A percentile compares a stretch with the other conserved stretches of the same genome.
Evolutionary conservation across 352 stramenopile species (phyloP).

Genomic region (Thraustotheca clavata): DNA sequence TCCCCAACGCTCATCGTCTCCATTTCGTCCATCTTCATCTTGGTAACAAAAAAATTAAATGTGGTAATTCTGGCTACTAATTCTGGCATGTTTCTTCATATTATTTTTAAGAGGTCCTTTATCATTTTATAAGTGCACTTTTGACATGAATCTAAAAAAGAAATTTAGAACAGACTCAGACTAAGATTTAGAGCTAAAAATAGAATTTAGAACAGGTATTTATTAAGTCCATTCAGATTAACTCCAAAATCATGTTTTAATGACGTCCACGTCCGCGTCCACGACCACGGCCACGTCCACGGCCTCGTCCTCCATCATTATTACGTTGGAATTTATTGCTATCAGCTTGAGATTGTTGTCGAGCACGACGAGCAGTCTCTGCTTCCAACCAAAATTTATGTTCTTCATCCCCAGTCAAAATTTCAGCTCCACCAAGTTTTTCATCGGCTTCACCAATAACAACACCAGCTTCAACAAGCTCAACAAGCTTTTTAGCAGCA

Average conservation of each 20-base stretch:
- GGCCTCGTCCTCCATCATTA: conserved; percentile 18
- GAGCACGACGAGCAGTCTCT: conserved; percentile 53
- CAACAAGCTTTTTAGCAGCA: conserved; percentile 54
- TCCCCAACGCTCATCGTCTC: conserved; percentile 15
- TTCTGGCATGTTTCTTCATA: neutral
- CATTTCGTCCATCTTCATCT: neutral
- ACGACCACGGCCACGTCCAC: conserved; percentile 35
- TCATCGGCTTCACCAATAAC: conserved; percentile 63
- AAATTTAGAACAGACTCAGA: too few species aligned
- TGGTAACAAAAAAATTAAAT: neutral
- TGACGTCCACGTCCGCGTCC: conserved; percentile 30
- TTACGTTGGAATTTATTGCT: conserved; percentile 55
- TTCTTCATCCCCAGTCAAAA: conserved; percentile 70
- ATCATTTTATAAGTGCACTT: neutral
- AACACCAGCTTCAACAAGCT: conserved; percentile 41
- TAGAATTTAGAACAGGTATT: too few species aligned
- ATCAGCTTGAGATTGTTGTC: conserved; percentile 76
- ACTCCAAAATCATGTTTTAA: conserved; percentile 26
- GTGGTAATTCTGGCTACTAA: too few species aligned
- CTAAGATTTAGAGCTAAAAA: too few species aligned
- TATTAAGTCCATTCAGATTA: too few species aligned
- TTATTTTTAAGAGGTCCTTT: neutral
- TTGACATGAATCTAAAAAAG: too few species aligned
- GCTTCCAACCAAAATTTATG: conserved; percentile 81
- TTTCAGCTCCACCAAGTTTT: conserved; percentile 40